These are phyloP conservation scores for Malus hybrid DNA, from an alignment of 331 rosid species.

Conservation along the genomic window DNA sequence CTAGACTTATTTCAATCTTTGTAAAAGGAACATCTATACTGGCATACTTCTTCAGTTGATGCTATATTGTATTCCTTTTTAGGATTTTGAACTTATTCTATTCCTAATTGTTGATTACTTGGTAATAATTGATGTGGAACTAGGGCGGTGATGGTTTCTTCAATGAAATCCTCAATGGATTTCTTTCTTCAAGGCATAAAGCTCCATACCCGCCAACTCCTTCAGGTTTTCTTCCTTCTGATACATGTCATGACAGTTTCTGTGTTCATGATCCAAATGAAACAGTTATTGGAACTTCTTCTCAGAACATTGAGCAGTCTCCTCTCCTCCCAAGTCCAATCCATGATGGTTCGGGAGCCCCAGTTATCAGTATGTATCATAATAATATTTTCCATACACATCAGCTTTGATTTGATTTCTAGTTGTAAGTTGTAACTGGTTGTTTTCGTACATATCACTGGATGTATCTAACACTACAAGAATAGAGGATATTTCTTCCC, in stretches of 20 bases:
- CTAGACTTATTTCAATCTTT: not conserved
- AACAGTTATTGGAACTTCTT: constrained; percentile 30
- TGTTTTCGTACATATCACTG: constrained; percentile 16
- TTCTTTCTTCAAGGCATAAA: constrained; percentile 77
- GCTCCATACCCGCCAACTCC: constrained; percentile 81
- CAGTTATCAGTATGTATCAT: constrained; percentile 40
- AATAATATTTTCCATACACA: constrained; percentile 15
- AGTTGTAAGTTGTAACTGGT: constrained; percentile 13
- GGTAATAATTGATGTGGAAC: constrained; percentile 27
- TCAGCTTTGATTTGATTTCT: constrained; percentile 16
- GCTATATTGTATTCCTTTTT: not conserved
- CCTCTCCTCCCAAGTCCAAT: constrained; percentile 48
- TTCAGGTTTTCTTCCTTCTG: constrained; percentile 42
- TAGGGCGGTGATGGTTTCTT: constrained; percentile 99
- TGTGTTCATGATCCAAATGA: constrained; percentile 31
- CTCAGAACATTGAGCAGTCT: constrained; percentile 41
- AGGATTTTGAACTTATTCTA: not conserved
- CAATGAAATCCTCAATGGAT: constrained; percentile 97
- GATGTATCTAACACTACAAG: constrained; percentile 23
- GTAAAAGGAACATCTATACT: not conserved
- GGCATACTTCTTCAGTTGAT: not conserved
- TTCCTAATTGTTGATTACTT: constrained; percentile 16
- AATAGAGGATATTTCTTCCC: constrained; percentile 28
- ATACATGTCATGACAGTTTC: constrained; percentile 28
- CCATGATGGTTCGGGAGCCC: constrained; percentile 24